These are phyloP conservation scores for Antrodiella citrinella DNA, from an alignment of 768 basidiomycete species.

Conservation along the genomic window DNA sequence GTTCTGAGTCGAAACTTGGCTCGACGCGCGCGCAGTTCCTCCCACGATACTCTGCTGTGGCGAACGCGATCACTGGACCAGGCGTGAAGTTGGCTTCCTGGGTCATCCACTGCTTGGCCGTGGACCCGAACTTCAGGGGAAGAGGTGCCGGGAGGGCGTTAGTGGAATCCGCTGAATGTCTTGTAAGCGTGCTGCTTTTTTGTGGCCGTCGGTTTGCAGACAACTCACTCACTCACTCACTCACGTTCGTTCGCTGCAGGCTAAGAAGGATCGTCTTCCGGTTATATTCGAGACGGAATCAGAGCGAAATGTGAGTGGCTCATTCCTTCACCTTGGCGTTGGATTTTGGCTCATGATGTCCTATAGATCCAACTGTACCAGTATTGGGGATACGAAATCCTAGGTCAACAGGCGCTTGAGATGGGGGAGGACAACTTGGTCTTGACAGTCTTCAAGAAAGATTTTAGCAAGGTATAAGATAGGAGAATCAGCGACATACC, in stretches of 20 bases:
- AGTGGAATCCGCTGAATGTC: neutral
- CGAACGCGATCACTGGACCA: neutral
- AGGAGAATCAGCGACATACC: neutral
- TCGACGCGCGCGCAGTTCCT: conserved; percentile 5
- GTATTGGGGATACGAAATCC: conserved; percentile 1
- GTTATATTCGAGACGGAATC: neutral
- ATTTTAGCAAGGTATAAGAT: too few species aligned
- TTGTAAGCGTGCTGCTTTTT: neutral
- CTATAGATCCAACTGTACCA: neutral
- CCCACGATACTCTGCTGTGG: neutral
- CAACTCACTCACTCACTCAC: too few species aligned
- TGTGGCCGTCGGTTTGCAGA: neutral
- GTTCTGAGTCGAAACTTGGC: too few species aligned
- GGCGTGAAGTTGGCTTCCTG: neutral
- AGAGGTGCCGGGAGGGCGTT: conserved; percentile 1
- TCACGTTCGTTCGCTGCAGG: too few species aligned
- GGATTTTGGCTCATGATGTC: neutral
- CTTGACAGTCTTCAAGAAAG: conserved; percentile 1
- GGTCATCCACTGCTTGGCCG: conserved; percentile 1
- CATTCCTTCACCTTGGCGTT: neutral
- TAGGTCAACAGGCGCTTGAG: neutral
- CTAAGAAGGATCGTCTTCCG: neutral
- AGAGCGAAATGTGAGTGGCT: neutral
- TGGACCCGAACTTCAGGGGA: neutral
- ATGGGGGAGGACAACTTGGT: neutral